Evolutionary conservation across 1,284 basidiomycete genomes (phyloP), one percentile per base, ranked within the genome.

Genomic region (Ceratobasidium sp.): DNA sequence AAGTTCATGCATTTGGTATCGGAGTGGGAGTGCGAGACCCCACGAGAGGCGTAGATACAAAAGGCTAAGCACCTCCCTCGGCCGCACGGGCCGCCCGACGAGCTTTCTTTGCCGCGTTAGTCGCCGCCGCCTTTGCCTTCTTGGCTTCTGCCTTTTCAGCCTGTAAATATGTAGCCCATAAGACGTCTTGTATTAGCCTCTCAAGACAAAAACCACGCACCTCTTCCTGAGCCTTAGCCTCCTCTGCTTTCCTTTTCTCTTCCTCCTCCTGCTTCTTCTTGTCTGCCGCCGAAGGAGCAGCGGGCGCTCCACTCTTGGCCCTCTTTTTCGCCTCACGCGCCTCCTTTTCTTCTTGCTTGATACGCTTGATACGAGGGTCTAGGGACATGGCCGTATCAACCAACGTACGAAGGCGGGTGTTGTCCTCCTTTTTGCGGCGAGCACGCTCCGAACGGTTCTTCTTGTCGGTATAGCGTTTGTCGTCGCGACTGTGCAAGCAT

Each of bases 371-470:
- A 77, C 97, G 93, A 37, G 97, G 97, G 82, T 99, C 97, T 76
- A 91, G 81, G 75, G 89, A 87, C 73, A 98, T 88, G 9, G 95
- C 90, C 75, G 92, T 85, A 85, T 99, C 98, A 63, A 99, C 95
- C 31, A 98, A 86, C 63, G 86, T 86, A 74, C 98, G 91, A 49
- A 98, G 83, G 79, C 96, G 92, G 1, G 95, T 92, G 74, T 90
- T 98, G 84, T 99, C 98, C 81, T 98, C 98, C 88, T 98, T 98
- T 88, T 99, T 99, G 83, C 95, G 88, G 74, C 95, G 89, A 1
- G 95, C 92, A 58, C 98, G 95, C 84, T 99, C 98, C 27, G 93
- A 86, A 84, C 98, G 97, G 90, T 99, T 99, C 89, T 99, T 99
- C 88, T 98, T 98, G 85, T 99, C 98, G 7, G 94, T 95, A 85